Evolutionary conservation across 352 stramenopile genomes (phyloP).

Genomic region (Phytophthora multivora): DNA sequence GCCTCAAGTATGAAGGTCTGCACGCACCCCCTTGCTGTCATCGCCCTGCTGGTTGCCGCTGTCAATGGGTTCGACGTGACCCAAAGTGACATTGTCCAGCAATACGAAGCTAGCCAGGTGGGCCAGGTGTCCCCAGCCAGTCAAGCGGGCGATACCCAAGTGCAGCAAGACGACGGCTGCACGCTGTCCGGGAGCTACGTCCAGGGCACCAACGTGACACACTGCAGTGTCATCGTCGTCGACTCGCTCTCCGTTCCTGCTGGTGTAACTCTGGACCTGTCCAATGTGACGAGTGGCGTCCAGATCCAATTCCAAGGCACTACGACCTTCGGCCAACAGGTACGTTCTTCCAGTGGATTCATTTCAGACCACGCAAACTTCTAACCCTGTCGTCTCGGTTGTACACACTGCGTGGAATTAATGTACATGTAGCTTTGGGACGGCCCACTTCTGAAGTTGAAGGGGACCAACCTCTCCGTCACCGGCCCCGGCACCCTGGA

Average conservation of each 20-base stretch:
- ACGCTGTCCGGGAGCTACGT: conserved; percentile 36
- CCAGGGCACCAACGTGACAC: conserved; percentile 21
- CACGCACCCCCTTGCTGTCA: background rate
- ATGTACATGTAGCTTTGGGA: conserved; percentile 33
- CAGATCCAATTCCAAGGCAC: conserved; percentile 42
- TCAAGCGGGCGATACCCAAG: conserved; percentile 11
- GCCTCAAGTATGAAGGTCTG: conserved; percentile 14
- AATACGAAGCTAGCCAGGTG: conserved; percentile 10
- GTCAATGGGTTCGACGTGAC: conserved; percentile 10
- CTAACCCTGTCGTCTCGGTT: background rate
- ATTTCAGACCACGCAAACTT: background rate
- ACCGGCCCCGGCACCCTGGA: conserved; percentile 36
- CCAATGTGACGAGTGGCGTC: conserved; percentile 25
- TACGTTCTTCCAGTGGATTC: background rate
- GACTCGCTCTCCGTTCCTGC: conserved; percentile 33
- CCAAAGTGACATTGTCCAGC: conserved; percentile 8
- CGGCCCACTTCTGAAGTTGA: conserved; percentile 35
- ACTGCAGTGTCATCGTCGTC: conserved; percentile 32
- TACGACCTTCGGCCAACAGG: conserved; percentile 38
- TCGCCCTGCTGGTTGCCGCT: conserved; percentile 7
- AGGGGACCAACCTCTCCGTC: conserved; percentile 29
- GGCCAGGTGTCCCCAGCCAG: conserved; percentile 10
- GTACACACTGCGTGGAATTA: too few species aligned
- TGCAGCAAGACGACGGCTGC: conserved; percentile 23
- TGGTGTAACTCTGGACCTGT: conserved; percentile 40